Evolutionary conservation across 805 yeast genomes (phyloP).

Genomic region (Wickerhamiella dianesei): DNA sequence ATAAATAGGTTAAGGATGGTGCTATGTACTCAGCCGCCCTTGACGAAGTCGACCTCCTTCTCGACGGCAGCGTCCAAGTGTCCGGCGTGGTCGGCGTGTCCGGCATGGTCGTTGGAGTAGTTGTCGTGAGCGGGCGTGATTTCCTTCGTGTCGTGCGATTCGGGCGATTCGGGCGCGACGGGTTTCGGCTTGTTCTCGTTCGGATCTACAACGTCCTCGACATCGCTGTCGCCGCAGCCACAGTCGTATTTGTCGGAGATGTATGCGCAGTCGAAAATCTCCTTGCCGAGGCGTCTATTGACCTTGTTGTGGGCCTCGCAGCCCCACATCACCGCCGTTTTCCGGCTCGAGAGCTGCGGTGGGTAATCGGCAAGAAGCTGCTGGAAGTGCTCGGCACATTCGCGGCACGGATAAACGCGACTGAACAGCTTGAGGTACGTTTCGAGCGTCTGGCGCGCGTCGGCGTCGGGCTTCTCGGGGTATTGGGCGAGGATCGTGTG

Average conservation of each 20-base stretch:
- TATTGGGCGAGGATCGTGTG: slow-evolving; percentile 88
- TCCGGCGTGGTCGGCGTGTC: not conserved
- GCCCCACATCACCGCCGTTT: slow-evolving; percentile 89
- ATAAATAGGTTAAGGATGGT: not conserved
- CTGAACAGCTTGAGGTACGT: slow-evolving; percentile 64
- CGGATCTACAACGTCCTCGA: not conserved
- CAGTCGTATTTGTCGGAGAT: slow-evolving; percentile 88
- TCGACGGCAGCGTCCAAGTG: not conserved
- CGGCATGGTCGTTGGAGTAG: not conserved
- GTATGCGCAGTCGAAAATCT: slow-evolving; percentile 67
- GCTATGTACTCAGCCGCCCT: not conserved
- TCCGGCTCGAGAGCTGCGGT: slow-evolving; percentile 66
- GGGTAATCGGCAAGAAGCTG: slow-evolving; percentile 57
- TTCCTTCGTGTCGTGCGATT: too few species aligned
- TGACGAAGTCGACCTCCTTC: not conserved
- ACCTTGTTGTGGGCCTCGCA: slow-evolving; percentile 84
- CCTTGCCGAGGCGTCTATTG: slow-evolving; percentile 55
- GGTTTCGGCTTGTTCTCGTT: not conserved
- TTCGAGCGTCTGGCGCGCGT: slow-evolving; percentile 48
- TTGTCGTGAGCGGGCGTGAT: too few species aligned
- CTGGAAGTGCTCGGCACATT: slow-evolving; percentile 87
- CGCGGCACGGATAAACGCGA: slow-evolving; percentile 93
- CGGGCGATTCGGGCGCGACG: too few species aligned
- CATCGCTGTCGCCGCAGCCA: slow-evolving; percentile 73
- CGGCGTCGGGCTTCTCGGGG: slow-evolving; percentile 63